Evolutionary conservation across 2,329 filamentous ascomycete genomes (phyloP), one percentile per base, ranked within the genome.

Genomic region (Colletotrichum tabaci): DNA sequence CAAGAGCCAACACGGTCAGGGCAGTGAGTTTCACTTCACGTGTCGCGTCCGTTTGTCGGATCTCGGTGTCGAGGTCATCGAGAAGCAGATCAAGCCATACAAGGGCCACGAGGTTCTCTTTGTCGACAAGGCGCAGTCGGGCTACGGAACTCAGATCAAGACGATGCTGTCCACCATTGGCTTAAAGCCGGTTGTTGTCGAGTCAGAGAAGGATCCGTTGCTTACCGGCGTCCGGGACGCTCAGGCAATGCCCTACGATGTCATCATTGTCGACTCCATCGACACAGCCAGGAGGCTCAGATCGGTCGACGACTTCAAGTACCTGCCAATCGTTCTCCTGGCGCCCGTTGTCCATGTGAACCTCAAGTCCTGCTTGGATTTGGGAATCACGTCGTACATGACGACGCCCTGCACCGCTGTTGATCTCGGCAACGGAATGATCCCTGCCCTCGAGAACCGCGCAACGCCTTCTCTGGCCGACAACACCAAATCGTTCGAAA

Each of bases 301-400:
- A 74, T 92, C 93, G 13, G 92, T 96, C 62, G 96, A 98, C 79
- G 94, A 97, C 80, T 98, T 98, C 88, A 98, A 98, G 85, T 98
- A 98, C 80, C 94, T 98, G 56, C 96, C 96, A 2, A 95, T 99
- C 75, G 96, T 99, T 53, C 89, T 98, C 73, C 85, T 98, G 56
- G 96, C 95, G 55, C 95, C 96, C 0, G 87, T 94, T 46, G 95
- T 98, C 15, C 94, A 95, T 73, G 94, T 98, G 75, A 97, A 92
- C 81, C 87, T 99, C 76, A 98, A 98, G 84, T 96, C 94, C 3
- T 96, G 96, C 70, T 85, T 98, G 71, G 96, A 98, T 80, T 88
- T 98, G 74, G 96, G 96, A 74, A 98, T 99, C 76, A 97, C 95
- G n/a, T 98, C 95, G 61, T 98, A 98, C 82, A 98, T 98, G 95